Evolutionary conservation across 2,329 filamentous ascomycete species (phyloP), one percentile per base, ranked within the genome.

Genomic region (Paecilomyces formosus): DNA sequence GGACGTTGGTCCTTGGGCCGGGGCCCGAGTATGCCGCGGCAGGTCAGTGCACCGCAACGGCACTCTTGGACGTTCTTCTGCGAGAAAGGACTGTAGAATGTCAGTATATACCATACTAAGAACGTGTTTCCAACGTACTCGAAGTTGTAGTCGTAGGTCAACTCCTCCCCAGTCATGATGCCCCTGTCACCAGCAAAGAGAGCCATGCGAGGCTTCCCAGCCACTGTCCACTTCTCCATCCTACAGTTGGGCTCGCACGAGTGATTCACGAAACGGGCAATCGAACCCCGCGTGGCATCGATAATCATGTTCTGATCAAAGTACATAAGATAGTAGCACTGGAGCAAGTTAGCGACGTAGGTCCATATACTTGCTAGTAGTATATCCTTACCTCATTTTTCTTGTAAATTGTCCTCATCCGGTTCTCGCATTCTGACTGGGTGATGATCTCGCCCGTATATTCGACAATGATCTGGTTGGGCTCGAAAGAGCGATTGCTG

Each of bases 281-380:
- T 96, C 64, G 90, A 96, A 67, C 94, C 94, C 58, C 90, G 91
- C 28, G 92, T 97, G 33, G 93, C 94, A 77, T 99, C 94, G 64
- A 99, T 96, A 68, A 97, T 96, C 86, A 97, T 94, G 74, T 95
- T 94, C 74, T 97, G 92, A 70, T 97, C 92, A 71, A 97, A 97
- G 58, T 91, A 92, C 94, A 99, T 99, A 55, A 99, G 81, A 74
- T 99, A 99, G 75, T 96, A 97, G 75, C 92, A 96, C 90, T 96
- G 68, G 50, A 56, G 28, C 49, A 12, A 33, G 55, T 68, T 57
- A 64, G 45, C 63, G 57, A 33, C n/a, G 26, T 26, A 11, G 18
- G 1, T 12, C 39, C 53, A 52, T 39, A 26, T 11, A 31, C 30
- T 24, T 15, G 22, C 39, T 13, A 30, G 53, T n/a, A 58, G 55